Conservation (phyloP, 2,329 filamentous ascomycete species). For the Epichloe scottii region DNA sequence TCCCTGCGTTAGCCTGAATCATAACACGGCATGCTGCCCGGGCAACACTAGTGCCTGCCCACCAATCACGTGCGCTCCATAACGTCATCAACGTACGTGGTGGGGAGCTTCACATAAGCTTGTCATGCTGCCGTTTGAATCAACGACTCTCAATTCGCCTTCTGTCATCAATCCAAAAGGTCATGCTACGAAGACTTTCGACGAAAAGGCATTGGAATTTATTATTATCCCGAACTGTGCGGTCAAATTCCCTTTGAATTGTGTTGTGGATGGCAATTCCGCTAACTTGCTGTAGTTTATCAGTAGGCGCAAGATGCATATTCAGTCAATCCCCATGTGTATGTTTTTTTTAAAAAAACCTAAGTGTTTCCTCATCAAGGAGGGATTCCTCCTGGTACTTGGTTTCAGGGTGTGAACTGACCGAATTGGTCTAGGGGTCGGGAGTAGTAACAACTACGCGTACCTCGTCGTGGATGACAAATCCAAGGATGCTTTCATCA, state of each 20-base stretch:
- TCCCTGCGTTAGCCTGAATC: too few relatives aligned
- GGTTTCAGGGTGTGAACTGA: not conserved
- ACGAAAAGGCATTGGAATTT: not conserved
- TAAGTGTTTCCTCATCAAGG: not conserved
- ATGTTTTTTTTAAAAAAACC: slow-evolving; percentile 21
- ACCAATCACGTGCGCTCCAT: slow-evolving; percentile 1
- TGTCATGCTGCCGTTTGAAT: not conserved
- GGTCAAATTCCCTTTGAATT: not conserved
- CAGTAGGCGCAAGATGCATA: slow-evolving; percentile 50
- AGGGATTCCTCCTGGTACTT: not conserved
- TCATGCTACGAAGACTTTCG: not conserved
- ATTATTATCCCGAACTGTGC: not conserved
- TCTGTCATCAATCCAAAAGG: not conserved
- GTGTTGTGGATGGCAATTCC: not conserved
- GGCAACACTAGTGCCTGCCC: not conserved
- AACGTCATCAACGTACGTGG: not conserved
- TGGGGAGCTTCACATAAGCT: not conserved
- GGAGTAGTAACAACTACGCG: slow-evolving; percentile 70
- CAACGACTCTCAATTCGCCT: not conserved
- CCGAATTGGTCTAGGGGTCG: slow-evolving; percentile 47
- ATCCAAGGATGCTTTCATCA: slow-evolving; percentile 63
- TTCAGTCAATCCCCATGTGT: slow-evolving; percentile 85
- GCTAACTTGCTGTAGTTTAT: not conserved
- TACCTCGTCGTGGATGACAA: slow-evolving; percentile 71
- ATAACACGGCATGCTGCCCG: too few relatives aligned